Base-by-base conservation (phyloP, 768 basidiomycete genomes). In the Boletus rubescentipes region DNA sequence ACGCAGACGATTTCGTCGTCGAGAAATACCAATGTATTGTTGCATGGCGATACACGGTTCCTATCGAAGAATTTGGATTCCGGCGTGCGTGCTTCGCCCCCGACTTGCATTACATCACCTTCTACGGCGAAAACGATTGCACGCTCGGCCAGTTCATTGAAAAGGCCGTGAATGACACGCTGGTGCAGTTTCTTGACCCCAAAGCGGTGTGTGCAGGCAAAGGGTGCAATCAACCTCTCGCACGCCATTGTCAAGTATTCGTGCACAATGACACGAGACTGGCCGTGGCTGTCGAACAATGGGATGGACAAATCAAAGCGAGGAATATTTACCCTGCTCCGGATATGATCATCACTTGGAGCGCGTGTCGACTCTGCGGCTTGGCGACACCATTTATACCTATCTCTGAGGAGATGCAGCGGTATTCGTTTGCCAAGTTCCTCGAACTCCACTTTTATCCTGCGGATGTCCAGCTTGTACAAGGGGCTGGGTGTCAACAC, bases 381-480 rank as follows among this genome's bases (percentile, higher is more conserved):
- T 87, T 78, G 6, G 87, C 86, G 1, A 94, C 91, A 3, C 91
- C 92, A 3, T 91, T 94, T 72, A 89, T 94, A 60, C 87, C 86
- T 6, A 85, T 93, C 36, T 92, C 92, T 2, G 87, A 91, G 61
- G 93, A 96, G 68, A 93, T 95, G 79, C 89, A 92, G 64, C 77
- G 87, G 51, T 93, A 96, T 67, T 98, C 95, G 5, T 96, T 98
- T 67, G 92, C 89, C 34, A 95, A 97, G 63, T 98, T 96, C 69
- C 80, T 99, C 29, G 96, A 99, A 67, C 83, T 96, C 26, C 90
- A 93, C 66, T 98, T 98, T 71, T 97, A 98, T 71, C 94, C 93
- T 30, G 84, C 92, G 32, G 85, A 91, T 58, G 85, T 94, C 63
- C 80, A 85, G 62, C 76, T 92, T 44, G 84, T 92, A n/a, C 87